Evolutionary conservation across 305 asterid species (phyloP).

Genomic region (Fraxinus ornus): DNA sequence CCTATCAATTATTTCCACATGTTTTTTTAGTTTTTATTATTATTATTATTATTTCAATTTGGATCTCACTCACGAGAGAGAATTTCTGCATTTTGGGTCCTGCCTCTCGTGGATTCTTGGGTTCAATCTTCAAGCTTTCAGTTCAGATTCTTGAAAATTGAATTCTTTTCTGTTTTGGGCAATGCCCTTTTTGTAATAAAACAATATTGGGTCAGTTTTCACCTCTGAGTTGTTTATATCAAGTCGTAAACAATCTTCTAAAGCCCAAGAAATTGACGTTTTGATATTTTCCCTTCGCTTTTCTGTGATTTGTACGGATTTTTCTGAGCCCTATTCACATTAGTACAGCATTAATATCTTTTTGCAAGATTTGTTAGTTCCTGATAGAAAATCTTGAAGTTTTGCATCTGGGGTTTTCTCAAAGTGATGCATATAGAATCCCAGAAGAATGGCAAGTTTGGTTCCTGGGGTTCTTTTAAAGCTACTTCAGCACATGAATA

Average conservation of each 20-base stretch:
- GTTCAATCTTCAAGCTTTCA: conserved; percentile 23
- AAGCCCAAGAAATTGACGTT: not conserved
- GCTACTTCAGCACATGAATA: conserved; percentile 33
- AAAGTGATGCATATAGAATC: conserved; percentile 29
- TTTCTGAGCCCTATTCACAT: conserved; percentile 9
- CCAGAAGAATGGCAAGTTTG: conserved; percentile 40
- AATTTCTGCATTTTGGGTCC: conserved; percentile 14
- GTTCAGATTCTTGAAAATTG: conserved; percentile 8
- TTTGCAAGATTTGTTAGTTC: conserved; percentile 13
- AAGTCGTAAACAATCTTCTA: conserved; percentile 7
- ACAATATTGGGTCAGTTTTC: not conserved
- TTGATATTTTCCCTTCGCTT: conserved; percentile 17
- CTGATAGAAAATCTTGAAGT: conserved; percentile 20
- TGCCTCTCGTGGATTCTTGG: conserved; percentile 25
- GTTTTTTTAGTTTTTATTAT: not conserved
- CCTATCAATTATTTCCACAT: conserved; percentile 21
- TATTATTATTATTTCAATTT: not conserved
- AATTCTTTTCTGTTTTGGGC: not conserved
- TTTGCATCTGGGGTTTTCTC: conserved; percentile 32
- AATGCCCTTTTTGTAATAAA: conserved; percentile 22
- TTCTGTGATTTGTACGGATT: not conserved
- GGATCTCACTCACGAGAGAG: not conserved
- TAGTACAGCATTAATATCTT: conserved; percentile 13
- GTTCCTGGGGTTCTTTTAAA: conserved; percentile 50
- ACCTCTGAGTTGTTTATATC: not conserved